Evolutionary conservation across 176 grass and related monocot species (phyloP).

Genomic region (Carex parvula): DNA sequence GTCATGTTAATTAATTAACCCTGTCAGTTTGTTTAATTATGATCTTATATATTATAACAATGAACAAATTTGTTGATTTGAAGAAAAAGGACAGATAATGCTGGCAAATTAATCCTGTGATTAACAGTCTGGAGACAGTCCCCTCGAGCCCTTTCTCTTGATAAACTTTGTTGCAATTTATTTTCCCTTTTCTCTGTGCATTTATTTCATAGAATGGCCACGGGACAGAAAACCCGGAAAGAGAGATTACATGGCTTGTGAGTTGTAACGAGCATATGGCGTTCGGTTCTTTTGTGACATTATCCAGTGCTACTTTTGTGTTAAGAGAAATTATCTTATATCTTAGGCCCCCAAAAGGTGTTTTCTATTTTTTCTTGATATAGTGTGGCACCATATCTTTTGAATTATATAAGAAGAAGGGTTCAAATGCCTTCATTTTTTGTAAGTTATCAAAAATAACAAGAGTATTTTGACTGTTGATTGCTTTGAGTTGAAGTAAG

Average conservation of each 20-base stretch:
- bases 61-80: background rate
- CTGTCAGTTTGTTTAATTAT: background rate
- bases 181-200: background rate
- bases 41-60: background rate
- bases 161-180: background rate
- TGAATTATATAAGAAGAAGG: too few species aligned
- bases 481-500: background rate
- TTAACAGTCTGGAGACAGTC: constrained; percentile 7
- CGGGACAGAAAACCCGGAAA: background rate
- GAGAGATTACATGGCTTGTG: background rate
- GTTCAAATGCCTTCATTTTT: too few species aligned
- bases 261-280: background rate
- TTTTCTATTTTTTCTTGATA: background rate
- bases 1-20: background rate
- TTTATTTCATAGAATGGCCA: background rate
- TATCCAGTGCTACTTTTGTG: background rate
- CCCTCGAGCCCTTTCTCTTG: background rate
- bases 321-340: too few species aligned
- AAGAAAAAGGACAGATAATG: background rate
- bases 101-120: background rate
- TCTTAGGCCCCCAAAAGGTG: background rate
- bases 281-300: background rate
- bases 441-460: background rate
- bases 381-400: background rate
- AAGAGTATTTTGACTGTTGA: background rate